These are phyloP conservation scores for Bipolaris zeicola DNA, from an alignment of 2,329 filamentous ascomycete genomes.

Conservation along the genomic window DNA sequence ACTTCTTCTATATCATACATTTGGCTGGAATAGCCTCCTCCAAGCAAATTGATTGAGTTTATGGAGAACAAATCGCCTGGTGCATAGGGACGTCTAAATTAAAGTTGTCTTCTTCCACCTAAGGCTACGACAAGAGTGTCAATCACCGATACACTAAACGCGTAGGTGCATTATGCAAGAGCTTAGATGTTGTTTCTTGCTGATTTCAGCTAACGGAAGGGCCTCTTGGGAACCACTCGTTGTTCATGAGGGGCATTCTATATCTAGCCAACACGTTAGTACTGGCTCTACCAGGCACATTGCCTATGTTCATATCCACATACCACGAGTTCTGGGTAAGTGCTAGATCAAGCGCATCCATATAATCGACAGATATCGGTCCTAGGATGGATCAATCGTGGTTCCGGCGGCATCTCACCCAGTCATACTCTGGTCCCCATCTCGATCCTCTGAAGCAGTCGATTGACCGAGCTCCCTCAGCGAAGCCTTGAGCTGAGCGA, in stretches of 20 bases:
- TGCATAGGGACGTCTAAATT: background rate
- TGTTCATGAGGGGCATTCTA: background rate
- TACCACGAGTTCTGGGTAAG: conserved; percentile 22
- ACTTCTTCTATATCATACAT: background rate
- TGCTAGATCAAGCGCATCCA: conserved; percentile 37
- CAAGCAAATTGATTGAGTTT: too few species aligned
- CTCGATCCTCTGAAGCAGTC: conserved; percentile 23
- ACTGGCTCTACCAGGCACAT: background rate
- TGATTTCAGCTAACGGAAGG: background rate
- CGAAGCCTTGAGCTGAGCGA: conserved; percentile 62
- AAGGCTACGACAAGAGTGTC: background rate
- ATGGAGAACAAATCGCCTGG: background rate
- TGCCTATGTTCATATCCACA: background rate
- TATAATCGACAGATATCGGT: conserved; percentile 34
- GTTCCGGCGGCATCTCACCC: conserved; percentile 37
- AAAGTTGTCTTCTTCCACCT: background rate
- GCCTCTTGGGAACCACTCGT: background rate
- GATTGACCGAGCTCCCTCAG: conserved; percentile 41
- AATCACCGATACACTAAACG: background rate
- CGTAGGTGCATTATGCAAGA: background rate
- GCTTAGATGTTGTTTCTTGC: background rate
- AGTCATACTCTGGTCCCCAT: conserved; percentile 45
- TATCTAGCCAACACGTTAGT: conserved; percentile 4
- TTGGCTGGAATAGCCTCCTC: background rate
- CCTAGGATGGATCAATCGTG: conserved; percentile 39